Evolutionary conservation across 768 basidiomycete species (phyloP), one percentile per base, ranked within the genome.

Genomic region (Pulveroboletus sp.): DNA sequence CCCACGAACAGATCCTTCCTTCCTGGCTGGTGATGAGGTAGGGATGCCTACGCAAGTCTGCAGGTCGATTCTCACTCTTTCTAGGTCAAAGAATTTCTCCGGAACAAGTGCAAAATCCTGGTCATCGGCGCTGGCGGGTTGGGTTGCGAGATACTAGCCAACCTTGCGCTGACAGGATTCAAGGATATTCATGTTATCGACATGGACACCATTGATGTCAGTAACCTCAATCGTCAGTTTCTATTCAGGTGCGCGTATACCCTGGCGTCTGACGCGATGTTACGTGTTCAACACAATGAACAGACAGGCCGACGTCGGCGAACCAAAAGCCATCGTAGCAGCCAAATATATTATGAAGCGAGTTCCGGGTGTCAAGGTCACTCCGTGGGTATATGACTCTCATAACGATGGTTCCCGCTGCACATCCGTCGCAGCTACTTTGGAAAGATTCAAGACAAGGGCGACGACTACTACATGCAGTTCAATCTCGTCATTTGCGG

Each of bases 171-270:
- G 58, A 88, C 91, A 39, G 96, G 96, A 24, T 99, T 98, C 83
- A 90, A 88, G 70, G 90, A 98, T 63, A 96, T 98, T 57, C 93
- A 97, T 75, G 94, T 99, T 53, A 98, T 99, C 65, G 96, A 99
- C 76, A 98, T 99, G 94, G 95, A 99, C 76, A 97, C 95, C 14
- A 99, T 98, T 67, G 95, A 99, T 71, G 89, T 99, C 64, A 97
- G 93, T 64, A 99, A 99, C 69, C 77, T 99, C 57, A 99, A 99
- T 69, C 81, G 96, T 43, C 96, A 99, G 71, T 99, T 99, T 68
- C 75, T 99, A 21, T 99, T 99, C 75, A 81, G 96, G 95, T 92
- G 57, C 44, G 72, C 10, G 1, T 47, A 26, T 43, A 39, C 48
- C 27, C 26, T 15, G 26, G 2, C 31, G 6, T 39, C 39, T 14